Evolutionary conservation across 106 monocot genomes (phyloP).

Genomic region (Vanilla planifolia): DNA sequence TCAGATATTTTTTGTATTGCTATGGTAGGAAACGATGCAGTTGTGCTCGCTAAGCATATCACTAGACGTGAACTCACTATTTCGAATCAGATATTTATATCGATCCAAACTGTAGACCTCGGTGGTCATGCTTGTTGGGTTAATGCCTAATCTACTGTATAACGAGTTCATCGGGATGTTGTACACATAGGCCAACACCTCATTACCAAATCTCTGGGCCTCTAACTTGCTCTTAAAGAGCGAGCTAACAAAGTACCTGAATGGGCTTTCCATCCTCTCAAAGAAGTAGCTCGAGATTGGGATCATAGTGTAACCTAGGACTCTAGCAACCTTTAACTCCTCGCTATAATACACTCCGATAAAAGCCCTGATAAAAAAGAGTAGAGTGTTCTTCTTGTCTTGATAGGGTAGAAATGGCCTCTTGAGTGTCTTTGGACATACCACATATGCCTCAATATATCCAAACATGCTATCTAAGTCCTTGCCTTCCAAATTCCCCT

Average conservation of each 20-base stretch:
- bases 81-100: conserved; percentile 5
- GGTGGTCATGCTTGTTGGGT: conserved; percentile 10
- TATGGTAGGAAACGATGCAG: conserved; percentile 10
- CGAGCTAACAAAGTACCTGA: not conserved
- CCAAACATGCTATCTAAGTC: conserved; percentile 11
- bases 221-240: conserved; percentile 10
- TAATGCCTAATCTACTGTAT: conserved; percentile 20
- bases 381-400: conserved; percentile 3
- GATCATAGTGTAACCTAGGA: conserved; percentile 8
- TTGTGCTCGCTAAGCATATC: conserved; percentile 12
- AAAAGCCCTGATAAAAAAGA: conserved; percentile 6
- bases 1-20: too few relatives aligned
- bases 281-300: conserved; percentile 17
- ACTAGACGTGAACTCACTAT: not conserved
- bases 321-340: conserved; percentile 16
- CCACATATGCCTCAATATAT: conserved; percentile 14
- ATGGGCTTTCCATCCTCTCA: conserved; percentile 7
- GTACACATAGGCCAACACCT: conserved; percentile 15
- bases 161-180: conserved; percentile 18
- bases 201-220: conserved; percentile 9
- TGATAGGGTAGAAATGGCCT: conserved; percentile 4
- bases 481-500: conserved; percentile 5
- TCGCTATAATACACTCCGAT: conserved; percentile 15
- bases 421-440: not conserved
- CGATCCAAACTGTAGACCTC: conserved; percentile 8